These are phyloP conservation scores for Podospora pseudopauciseta DNA, from an alignment of 495 filamentous ascomycete species.

Conservation along the genomic window DNA sequence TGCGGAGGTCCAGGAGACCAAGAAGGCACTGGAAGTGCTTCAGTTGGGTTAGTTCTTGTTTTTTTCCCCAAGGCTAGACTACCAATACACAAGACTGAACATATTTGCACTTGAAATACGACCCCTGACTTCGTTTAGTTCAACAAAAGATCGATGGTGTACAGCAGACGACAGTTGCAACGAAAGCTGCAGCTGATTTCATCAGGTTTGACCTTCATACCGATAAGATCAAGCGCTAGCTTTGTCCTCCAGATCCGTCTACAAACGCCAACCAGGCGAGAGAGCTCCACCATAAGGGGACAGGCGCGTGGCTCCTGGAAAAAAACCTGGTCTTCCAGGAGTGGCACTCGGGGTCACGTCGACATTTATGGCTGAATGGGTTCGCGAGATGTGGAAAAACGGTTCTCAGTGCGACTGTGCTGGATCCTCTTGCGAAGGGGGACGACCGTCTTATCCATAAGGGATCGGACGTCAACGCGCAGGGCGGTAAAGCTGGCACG, in stretches of 20 bases:
- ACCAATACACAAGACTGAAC: not conserved
- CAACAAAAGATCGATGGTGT: slow-evolving; percentile 10
- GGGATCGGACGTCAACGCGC: too few relatives aligned
- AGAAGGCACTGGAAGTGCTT: too few relatives aligned
- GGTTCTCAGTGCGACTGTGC: too few relatives aligned
- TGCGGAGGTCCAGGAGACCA: too few relatives aligned
- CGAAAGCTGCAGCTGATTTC: slow-evolving; percentile 9
- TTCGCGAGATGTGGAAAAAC: too few relatives aligned
- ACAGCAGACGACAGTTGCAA: slow-evolving; percentile 11
- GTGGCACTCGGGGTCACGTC: too few relatives aligned
- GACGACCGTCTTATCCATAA: too few relatives aligned
- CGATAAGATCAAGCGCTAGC: slow-evolving; percentile 11
- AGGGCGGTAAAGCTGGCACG: too few relatives aligned
- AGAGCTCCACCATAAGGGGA: slow-evolving; percentile 9
- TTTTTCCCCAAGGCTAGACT: not conserved
- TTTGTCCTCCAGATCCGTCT: slow-evolving; percentile 12
- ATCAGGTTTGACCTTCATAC: slow-evolving; percentile 8
- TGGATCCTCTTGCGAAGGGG: too few relatives aligned
- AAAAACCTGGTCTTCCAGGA: not conserved
- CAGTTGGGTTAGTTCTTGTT: too few relatives aligned
- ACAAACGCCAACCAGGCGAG: slow-evolving; percentile 9
- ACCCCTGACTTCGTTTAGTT: slow-evolving; percentile 3
- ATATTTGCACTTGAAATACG: not conserved
- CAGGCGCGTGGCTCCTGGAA: too few relatives aligned
- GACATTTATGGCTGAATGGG: too few relatives aligned